Conservation (phyloP, 805 yeast species). For the Wickerhamiella kurtzmanii region DNA sequence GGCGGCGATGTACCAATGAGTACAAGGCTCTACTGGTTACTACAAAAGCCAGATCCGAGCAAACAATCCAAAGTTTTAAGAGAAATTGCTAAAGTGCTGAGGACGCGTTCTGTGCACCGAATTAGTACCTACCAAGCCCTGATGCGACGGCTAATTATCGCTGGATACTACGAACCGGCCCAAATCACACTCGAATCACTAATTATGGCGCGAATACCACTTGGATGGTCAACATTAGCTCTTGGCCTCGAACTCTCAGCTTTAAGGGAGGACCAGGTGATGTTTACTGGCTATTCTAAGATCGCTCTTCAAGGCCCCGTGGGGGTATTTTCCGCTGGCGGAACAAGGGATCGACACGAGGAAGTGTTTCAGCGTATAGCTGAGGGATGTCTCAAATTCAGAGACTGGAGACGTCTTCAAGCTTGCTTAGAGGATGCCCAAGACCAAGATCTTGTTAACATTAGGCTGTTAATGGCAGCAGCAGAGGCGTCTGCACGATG, state of each 20-base stretch:
- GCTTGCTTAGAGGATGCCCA: neutral
- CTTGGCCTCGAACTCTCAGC: conserved; percentile 11
- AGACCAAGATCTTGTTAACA: neutral
- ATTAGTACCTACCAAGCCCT: conserved; percentile 18
- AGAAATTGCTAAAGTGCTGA: conserved; percentile 17
- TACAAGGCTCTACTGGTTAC: neutral
- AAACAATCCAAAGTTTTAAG: conserved; percentile 6
- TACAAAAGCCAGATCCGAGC: neutral
- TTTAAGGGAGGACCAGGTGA: conserved; percentile 3
- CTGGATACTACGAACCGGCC: conserved; percentile 18
- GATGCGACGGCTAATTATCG: conserved; percentile 16
- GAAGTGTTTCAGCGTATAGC: neutral
- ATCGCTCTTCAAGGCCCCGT: neutral
- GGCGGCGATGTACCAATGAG: conserved; percentile 4
- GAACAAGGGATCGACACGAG: neutral
- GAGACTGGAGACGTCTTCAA: neutral
- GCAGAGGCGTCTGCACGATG: conserved; percentile 16
- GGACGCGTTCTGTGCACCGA: conserved; percentile 18
- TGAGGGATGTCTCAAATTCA: neutral
- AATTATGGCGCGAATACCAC: conserved; percentile 13
- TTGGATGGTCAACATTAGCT: conserved; percentile 10
- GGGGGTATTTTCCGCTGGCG: neutral
- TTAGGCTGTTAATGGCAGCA: conserved; percentile 14
- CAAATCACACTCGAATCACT: conserved; percentile 20
- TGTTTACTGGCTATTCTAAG: conserved; percentile 5